A percentile compares a stretch with the other conserved stretches of the same genome.
Evolutionary conservation across 2,329 filamentous ascomycete genomes (phyloP).

Genomic region (Cryphonectria japonica): DNA sequence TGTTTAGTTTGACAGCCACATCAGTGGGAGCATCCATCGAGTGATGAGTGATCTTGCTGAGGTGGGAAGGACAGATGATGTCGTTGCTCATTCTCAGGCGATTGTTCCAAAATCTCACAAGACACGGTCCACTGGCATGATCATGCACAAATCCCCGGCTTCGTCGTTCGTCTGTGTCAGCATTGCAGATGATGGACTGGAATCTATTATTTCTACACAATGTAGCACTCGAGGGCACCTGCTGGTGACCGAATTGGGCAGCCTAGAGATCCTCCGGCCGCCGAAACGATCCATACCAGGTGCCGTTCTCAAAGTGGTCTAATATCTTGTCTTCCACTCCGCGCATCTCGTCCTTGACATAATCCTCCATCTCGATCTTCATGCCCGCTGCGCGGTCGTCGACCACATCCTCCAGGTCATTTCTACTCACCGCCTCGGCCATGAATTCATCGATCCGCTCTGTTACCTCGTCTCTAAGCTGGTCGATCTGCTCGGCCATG

Average conservation of each 20-base stretch:
- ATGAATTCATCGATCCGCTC: slow-evolving; percentile 11
- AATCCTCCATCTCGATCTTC: slow-evolving; percentile 20
- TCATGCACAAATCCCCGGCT: background rate
- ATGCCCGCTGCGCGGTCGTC: slow-evolving; percentile 14
- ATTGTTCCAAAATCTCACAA: background rate
- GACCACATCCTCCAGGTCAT: slow-evolving; percentile 11
- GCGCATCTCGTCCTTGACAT: slow-evolving; percentile 12
- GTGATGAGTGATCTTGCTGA: background rate
- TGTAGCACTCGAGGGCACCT: background rate
- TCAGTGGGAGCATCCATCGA: no score
- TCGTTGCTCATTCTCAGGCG: background rate
- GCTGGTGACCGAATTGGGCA: background rate
- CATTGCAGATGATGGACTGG: background rate
- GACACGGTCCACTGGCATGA: background rate
- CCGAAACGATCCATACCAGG: slow-evolving; percentile 4
- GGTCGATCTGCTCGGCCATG: slow-evolving; percentile 2
- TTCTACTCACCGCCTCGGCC: slow-evolving; percentile 2
- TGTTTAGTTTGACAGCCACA: no score
- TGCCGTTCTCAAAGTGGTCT: slow-evolving; percentile 18
- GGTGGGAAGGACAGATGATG: background rate
- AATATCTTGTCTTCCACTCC: slow-evolving; percentile 13
- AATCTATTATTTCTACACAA: background rate
- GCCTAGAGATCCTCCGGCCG: slow-evolving; percentile 8
- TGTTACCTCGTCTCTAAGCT: slow-evolving; percentile 6
- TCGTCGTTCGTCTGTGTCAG: background rate